These are phyloP conservation scores for Athelia sp. DNA, from an alignment of 1,284 basidiomycete genomes.

Conservation along the genomic window DNA sequence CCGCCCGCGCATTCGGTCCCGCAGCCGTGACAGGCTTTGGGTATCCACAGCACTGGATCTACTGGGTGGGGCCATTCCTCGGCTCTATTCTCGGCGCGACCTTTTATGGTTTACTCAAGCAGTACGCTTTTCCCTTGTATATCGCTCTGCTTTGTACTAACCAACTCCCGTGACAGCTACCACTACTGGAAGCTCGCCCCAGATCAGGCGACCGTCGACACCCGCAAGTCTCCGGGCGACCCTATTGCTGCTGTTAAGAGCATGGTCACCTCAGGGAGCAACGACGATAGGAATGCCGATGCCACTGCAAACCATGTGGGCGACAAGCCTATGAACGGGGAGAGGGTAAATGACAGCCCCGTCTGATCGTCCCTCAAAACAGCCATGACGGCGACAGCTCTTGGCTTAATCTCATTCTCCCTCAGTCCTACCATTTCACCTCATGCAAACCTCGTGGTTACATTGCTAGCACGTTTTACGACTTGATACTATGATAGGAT, in stretches of 20 bases:
- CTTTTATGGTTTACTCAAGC: conserved; percentile 56
- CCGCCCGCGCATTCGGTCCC: conserved; percentile 73
- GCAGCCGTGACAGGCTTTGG: conserved; percentile 62
- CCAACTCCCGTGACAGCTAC: conserved; percentile 23
- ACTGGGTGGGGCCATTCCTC: conserved; percentile 60
- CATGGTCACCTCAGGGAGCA: not conserved
- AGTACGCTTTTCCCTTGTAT: conserved; percentile 31
- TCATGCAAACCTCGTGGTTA: no score
- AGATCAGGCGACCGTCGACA: conserved; percentile 40
- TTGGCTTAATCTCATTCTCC: no score
- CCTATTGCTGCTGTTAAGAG: conserved; percentile 17
- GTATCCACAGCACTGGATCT: conserved; percentile 54
- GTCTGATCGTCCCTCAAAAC: no score
- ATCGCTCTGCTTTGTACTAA: not conserved
- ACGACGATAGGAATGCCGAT: no score
- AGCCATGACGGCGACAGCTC: no score
- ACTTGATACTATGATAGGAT: no score
- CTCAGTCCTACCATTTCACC: no score
- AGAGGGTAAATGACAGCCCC: no score
- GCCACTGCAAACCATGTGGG: no score
- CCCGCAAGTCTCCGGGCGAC: conserved; percentile 32
- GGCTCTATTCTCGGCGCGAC: conserved; percentile 53
- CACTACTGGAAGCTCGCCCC: conserved; percentile 51
- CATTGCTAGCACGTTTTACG: no score
- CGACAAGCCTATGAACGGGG: no score